Evolutionary conservation across 805 yeast species (phyloP).

Genomic region (Spathaspora sp.): DNA sequence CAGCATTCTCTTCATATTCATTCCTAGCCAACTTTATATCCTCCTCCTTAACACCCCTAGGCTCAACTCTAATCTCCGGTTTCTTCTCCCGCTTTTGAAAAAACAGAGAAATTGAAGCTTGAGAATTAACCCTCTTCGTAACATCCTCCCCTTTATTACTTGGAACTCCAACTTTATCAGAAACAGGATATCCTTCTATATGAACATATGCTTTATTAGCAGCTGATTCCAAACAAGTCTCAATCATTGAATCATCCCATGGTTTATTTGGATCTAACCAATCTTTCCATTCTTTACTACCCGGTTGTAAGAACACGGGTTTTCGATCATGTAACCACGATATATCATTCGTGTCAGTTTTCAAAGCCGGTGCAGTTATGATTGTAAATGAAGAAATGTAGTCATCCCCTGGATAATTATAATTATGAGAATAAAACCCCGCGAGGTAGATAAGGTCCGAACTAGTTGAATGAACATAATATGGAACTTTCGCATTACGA

Average conservation of each 20-base stretch:
- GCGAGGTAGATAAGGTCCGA: constrained; percentile 61
- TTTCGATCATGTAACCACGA: constrained; percentile 73
- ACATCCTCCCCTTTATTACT: constrained; percentile 43
- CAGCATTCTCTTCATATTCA: background rate
- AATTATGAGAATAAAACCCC: constrained; percentile 38
- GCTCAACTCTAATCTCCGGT: constrained; percentile 4
- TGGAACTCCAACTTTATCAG: constrained; percentile 61
- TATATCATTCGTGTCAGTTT: constrained; percentile 44
- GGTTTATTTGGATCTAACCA: constrained; percentile 55
- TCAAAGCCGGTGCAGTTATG: constrained; percentile 63
- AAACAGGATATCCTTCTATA: constrained; percentile 55
- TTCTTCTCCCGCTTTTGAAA: constrained; percentile 15
- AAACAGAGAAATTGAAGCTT: constrained; percentile 24
- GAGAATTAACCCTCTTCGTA: constrained; percentile 19
- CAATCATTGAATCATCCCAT: constrained; percentile 39
- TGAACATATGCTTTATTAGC: constrained; percentile 25
- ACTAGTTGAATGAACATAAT: constrained; percentile 56
- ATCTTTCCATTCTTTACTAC: constrained; percentile 48
- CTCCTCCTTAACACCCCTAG: constrained; percentile 3
- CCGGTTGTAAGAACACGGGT: constrained; percentile 69
- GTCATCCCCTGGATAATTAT: constrained; percentile 19
- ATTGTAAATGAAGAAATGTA: constrained; percentile 57
- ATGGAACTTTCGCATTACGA: constrained; percentile 51
- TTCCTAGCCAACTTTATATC: background rate
- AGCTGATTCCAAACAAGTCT: constrained; percentile 34